These are phyloP conservation scores for Apiospora sp. DNA, from an alignment of 2,329 filamentous ascomycete species.

Conservation along the genomic window DNA sequence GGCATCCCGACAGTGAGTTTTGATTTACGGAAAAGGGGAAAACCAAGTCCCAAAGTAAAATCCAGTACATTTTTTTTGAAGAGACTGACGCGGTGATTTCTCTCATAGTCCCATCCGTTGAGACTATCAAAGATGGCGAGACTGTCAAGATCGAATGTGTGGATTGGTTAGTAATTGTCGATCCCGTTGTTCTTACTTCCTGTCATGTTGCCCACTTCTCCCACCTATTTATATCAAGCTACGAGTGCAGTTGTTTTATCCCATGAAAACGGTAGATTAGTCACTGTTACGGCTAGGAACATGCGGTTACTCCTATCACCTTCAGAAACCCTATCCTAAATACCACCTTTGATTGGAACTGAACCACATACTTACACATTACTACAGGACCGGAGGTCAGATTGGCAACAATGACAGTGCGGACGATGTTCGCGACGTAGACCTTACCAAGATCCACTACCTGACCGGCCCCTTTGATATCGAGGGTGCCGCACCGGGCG, in stretches of 20 bases:
- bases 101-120: constrained; percentile 72
- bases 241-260: too few relatives aligned
- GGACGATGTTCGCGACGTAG: constrained; percentile 86
- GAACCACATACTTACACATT: too few relatives aligned
- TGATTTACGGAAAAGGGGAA: not conserved
- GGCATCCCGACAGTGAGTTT: constrained; percentile 84
- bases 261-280: too few relatives aligned
- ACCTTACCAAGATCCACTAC: constrained; percentile 86
- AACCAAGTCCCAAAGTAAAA: not conserved
- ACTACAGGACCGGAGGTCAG: constrained; percentile 72
- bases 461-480: constrained; percentile 90
- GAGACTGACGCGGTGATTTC: not conserved
- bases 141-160: constrained; percentile 94
- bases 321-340: too few relatives aligned
- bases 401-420: constrained; percentile 89
- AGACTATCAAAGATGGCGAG: constrained; percentile 80
- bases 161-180: constrained; percentile 66
- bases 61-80: not conserved
- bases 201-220: constrained; percentile 19
- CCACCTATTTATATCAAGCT: not conserved
- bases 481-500: constrained; percentile 83
- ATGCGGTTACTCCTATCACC: not conserved
- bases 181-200: constrained; percentile 35
- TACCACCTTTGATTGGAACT: not conserved
- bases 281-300: too few relatives aligned